phyloP scores from a whole-genome alignment of 2,329 filamentous ascomycete species.

The Exserohilum rostratum region DNA sequence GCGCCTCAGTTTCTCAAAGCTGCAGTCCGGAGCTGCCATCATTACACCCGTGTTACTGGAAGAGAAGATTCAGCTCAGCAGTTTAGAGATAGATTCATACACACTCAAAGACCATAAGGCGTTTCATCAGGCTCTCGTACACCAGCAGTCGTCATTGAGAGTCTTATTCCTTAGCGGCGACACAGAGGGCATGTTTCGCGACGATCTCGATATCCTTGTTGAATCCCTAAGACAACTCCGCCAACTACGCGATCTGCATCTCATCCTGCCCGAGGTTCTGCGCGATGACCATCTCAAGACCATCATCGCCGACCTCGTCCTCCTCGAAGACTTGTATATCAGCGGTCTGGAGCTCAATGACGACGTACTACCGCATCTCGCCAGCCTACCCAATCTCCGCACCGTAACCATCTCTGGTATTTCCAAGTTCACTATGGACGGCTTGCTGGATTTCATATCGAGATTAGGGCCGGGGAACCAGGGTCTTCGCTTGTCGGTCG shows the following conservation, averaged over 20 bases:
- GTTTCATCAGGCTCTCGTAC: slow-evolving; percentile 60
- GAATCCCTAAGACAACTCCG: slow-evolving; percentile 59
- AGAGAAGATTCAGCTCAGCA: slow-evolving; percentile 54
- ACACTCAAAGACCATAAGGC: slow-evolving; percentile 54
- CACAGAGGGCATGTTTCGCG: slow-evolving; percentile 53
- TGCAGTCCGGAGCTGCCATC: slow-evolving; percentile 61
- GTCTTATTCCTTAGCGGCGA: slow-evolving; percentile 56
- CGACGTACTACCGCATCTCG: slow-evolving; percentile 53
- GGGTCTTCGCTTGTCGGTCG: slow-evolving; percentile 52
- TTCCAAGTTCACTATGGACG: slow-evolving; percentile 61
- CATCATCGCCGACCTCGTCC: slow-evolving; percentile 54
- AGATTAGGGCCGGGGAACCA: slow-evolving; percentile 50
- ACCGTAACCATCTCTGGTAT: slow-evolving; percentile 61
- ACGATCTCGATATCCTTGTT: slow-evolving; percentile 58
- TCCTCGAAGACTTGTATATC: slow-evolving; percentile 63
- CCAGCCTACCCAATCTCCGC: slow-evolving; percentile 57
- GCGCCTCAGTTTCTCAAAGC: slow-evolving; percentile 57
- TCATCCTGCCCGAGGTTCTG: slow-evolving; percentile 60
- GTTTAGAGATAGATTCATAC: slow-evolving; percentile 59
- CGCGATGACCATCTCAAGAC: slow-evolving; percentile 56
- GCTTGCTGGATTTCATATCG: slow-evolving; percentile 56
- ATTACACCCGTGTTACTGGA: slow-evolving; percentile 57
- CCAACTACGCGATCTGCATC: slow-evolving; percentile 60
- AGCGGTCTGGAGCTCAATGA: slow-evolving; percentile 62
- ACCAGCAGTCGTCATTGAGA: slow-evolving; percentile 59